Evolutionary conservation across 805 yeast species (phyloP).

Genomic region (Zygosaccharomyces gambellarensis): DNA sequence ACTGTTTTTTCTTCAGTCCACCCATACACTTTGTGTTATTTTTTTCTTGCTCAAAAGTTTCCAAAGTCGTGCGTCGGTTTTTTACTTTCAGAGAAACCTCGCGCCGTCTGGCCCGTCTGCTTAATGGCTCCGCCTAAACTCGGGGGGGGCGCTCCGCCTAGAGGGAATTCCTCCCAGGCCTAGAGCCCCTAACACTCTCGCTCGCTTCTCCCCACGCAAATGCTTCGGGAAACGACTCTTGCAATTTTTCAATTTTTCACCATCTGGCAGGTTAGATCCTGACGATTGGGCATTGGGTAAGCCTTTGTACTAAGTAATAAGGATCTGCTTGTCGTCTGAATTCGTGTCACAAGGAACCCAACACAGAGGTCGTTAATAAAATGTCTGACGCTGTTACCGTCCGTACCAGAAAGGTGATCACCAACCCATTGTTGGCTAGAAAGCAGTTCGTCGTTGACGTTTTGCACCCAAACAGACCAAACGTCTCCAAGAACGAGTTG

Average conservation of each 20-base stretch:
- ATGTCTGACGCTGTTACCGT: slow-evolving; percentile 96
- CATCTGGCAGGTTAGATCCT: background rate
- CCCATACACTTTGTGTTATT: no score
- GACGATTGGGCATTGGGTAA: slow-evolving; percentile 1
- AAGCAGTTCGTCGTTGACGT: slow-evolving; percentile 99
- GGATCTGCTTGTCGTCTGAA: background rate
- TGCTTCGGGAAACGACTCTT: background rate
- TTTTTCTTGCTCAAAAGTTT: no score
- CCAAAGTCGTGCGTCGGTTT: background rate
- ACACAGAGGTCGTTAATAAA: slow-evolving; percentile 3
- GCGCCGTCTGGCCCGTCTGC: background rate
- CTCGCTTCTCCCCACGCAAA: background rate
- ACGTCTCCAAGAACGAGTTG: slow-evolving; percentile 98
- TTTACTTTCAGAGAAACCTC: background rate
- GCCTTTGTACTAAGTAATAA: background rate
- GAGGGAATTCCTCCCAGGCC: background rate
- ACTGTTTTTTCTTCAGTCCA: no score
- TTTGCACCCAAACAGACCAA: slow-evolving; percentile 98
- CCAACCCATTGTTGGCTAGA: slow-evolving; percentile 99
- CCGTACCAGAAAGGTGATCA: slow-evolving; percentile 97
- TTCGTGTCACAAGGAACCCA: slow-evolving; percentile 5
- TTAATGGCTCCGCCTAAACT: background rate
- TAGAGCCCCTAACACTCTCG: background rate
- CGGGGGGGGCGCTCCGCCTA: background rate
- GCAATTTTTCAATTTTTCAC: slow-evolving; percentile 6